phyloP scores from a whole-genome alignment of 2,329 filamentous ascomycete species.

The Colletotrichum sp. region DNA sequence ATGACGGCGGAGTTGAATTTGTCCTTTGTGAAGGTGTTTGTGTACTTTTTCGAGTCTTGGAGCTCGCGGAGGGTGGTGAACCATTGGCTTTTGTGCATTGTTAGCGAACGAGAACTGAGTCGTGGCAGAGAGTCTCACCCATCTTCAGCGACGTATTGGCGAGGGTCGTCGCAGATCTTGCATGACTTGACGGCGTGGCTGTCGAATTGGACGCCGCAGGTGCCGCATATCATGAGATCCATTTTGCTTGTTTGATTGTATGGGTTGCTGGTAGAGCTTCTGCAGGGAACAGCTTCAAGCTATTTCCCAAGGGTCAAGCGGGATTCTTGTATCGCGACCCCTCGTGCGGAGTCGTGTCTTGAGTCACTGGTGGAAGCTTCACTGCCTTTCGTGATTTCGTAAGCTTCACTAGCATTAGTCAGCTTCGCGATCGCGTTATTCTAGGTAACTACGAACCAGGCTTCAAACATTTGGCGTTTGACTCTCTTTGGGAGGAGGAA shows the following conservation, averaged over 20 bases:
- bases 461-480: not conserved
- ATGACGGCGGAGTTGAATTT: slow-evolving; percentile 47
- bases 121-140: not conserved
- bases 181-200: slow-evolving; percentile 57
- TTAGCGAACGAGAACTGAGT: not conserved
- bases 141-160: slow-evolving; percentile 67
- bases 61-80: slow-evolving; percentile 66
- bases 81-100: slow-evolving; percentile 53
- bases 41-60: slow-evolving; percentile 40
- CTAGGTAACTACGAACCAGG: rapidly evolving
- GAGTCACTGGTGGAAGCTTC: not conserved
- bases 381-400: not conserved
- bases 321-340: not conserved
- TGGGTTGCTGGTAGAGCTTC: not conserved
- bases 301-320: not conserved
- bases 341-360: not conserved
- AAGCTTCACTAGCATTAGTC: not conserved
- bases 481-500: not conserved
- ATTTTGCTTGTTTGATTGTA: not conserved
- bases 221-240: slow-evolving; percentile 61
- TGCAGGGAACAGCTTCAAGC: not conserved
- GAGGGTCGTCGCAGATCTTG: slow-evolving; percentile 75
- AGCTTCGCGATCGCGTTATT: not conserved
- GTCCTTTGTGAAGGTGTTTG: slow-evolving; percentile 59
- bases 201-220: slow-evolving; percentile 74